phyloP scores from a whole-genome alignment of 495 filamentous ascomycete species.

The Astrothelium macrocarpum region DNA sequence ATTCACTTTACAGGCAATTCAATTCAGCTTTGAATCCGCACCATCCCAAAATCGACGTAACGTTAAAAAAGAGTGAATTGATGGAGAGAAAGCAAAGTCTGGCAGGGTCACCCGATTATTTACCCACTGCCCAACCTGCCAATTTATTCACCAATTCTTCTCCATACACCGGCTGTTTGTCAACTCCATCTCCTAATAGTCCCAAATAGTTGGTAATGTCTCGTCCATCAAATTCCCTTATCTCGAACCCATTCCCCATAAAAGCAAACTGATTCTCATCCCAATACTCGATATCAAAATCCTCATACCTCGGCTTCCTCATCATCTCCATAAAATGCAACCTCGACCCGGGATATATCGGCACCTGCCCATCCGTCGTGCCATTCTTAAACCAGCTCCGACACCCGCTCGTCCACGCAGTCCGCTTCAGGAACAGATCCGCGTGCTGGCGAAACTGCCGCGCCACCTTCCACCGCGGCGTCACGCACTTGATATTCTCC shows the following conservation, averaged over 20 bases:
- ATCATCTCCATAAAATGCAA: slow-evolving; percentile 37
- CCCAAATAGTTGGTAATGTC: slow-evolving; percentile 35
- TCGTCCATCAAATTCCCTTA: slow-evolving; percentile 30
- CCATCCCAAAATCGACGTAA: not conserved
- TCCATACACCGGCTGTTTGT: slow-evolving; percentile 30
- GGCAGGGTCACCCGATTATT: slow-evolving; percentile 9
- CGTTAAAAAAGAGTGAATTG: not conserved
- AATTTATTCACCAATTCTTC: slow-evolving; percentile 25
- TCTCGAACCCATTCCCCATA: slow-evolving; percentile 38
- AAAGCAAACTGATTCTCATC: slow-evolving; percentile 33
- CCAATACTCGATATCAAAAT: slow-evolving; percentile 35
- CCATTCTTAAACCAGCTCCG: slow-evolving; percentile 37
- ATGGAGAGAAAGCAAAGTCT: too few species aligned
- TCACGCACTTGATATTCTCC: slow-evolving; percentile 32
- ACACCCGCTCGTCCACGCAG: slow-evolving; percentile 31
- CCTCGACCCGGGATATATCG: slow-evolving; percentile 35
- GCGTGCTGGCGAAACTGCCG: slow-evolving; percentile 29
- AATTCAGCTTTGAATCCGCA: too few species aligned
- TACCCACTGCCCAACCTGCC: slow-evolving; percentile 24
- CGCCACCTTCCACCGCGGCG: slow-evolving; percentile 20
- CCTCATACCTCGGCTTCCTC: slow-evolving; percentile 32
- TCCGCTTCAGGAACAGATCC: slow-evolving; percentile 32
- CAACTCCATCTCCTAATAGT: slow-evolving; percentile 24
- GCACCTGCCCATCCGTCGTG: slow-evolving; percentile 29
- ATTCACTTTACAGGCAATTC: too few species aligned